Percentiles rank a stretch among this genome's conserved stretches.
phyloP scores from a whole-genome alignment of 345 rosid genomes.

The Camelina neglecta region DNA sequence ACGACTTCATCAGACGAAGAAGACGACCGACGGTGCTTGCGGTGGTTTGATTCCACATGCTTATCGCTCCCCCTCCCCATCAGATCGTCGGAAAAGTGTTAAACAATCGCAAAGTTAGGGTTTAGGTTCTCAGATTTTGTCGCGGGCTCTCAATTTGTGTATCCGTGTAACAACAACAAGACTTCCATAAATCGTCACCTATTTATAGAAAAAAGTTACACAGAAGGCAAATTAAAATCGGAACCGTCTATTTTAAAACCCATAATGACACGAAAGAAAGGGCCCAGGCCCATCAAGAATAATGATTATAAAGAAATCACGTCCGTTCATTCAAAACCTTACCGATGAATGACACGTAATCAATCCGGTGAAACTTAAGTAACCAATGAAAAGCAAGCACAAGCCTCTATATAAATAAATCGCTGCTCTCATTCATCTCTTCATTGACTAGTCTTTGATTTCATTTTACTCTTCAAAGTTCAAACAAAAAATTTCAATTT shows the following conservation, averaged over 20 bases:
- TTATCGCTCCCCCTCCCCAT: neutral
- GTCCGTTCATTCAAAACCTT: neutral
- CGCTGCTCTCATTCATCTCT: too few species aligned
- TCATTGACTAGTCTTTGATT: neutral
- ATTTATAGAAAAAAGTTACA: too few species aligned
- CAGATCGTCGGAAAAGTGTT: neutral
- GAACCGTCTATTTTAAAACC: neutral
- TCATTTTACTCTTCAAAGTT: neutral
- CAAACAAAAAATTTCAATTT: too few species aligned
- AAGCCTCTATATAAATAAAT: conserved; percentile 22
- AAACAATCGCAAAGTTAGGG: neutral
- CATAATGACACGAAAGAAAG: neutral
- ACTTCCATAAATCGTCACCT: too few species aligned
- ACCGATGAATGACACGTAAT: neutral
- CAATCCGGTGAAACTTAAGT: conserved; percentile 1
- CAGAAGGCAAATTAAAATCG: too few species aligned
- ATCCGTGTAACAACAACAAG: neutral
- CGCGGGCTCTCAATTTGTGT: neutral
- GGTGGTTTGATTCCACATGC: neutral
- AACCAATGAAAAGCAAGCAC: conserved; percentile 23
- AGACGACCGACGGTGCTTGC: neutral
- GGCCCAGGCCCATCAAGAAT: neutral
- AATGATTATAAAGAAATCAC: neutral
- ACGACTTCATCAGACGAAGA: neutral
- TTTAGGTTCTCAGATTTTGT: too few species aligned